Evolutionary conservation across 805 yeast genomes (phyloP).

Genomic region (Hanseniaspora occidentalis): DNA sequence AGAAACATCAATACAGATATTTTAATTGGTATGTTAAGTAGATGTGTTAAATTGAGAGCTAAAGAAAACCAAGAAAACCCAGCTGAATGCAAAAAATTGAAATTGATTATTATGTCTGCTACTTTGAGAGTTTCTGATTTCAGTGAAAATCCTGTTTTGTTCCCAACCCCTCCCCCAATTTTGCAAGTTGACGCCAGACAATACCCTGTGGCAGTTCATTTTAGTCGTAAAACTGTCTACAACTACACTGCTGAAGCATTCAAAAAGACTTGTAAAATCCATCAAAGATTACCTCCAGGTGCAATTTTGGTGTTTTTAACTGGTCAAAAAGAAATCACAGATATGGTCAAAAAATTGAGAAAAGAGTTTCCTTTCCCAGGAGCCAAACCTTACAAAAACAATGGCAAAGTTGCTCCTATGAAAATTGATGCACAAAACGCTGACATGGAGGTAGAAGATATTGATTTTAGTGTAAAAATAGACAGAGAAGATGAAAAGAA

Average conservation of each 20-base stretch:
- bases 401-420: slow-evolving; percentile 26
- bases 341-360: slow-evolving; percentile 57
- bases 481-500: slow-evolving; percentile 23
- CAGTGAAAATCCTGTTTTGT: slow-evolving; percentile 64
- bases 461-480: slow-evolving; percentile 52
- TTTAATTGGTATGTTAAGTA: slow-evolving; percentile 84
- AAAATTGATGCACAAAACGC: slow-evolving; percentile 45
- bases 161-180: slow-evolving; percentile 70
- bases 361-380: slow-evolving; percentile 48
- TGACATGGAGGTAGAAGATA: slow-evolving; percentile 76
- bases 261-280: slow-evolving; percentile 77
- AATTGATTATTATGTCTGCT: slow-evolving; percentile 91
- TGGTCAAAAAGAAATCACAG: slow-evolving; percentile 84
- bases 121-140: slow-evolving; percentile 89
- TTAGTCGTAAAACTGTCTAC: slow-evolving; percentile 63
- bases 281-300: slow-evolving; percentile 78
- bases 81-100: slow-evolving; percentile 43
- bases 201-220: slow-evolving; percentile 85
- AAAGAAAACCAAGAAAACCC: slow-evolving; percentile 39
- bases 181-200: slow-evolving; percentile 87
- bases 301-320: slow-evolving; percentile 86
- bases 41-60: slow-evolving; percentile 65
- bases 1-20: slow-evolving; percentile 94
- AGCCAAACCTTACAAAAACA: slow-evolving; percentile 13
- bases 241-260: slow-evolving; percentile 83